phyloP scores from a whole-genome alignment of 2,329 filamentous ascomycete genomes.

The Thielaviopsis punctulata region DNA sequence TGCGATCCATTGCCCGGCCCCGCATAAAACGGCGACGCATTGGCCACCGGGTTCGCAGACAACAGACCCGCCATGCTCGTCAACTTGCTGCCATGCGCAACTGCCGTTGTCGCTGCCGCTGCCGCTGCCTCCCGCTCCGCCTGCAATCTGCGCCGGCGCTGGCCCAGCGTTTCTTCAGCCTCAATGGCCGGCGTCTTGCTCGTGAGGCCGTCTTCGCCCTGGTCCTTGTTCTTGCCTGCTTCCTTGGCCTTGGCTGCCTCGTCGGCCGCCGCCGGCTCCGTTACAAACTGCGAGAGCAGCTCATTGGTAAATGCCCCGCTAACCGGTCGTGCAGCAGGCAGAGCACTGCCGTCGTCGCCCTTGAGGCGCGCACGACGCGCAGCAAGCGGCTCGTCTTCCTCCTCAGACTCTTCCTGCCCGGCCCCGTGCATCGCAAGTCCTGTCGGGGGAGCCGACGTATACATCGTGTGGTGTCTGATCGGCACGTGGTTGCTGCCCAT shows the following conservation, averaged over 20 bases:
- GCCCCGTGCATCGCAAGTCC: slow-evolving; percentile 12
- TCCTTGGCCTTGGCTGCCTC: slow-evolving; percentile 23
- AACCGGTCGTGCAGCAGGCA: slow-evolving; percentile 39
- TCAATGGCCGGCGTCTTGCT: slow-evolving; percentile 21
- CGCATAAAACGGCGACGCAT: slow-evolving; percentile 8
- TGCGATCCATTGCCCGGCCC: slow-evolving; percentile 18
- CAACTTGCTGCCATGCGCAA: slow-evolving; percentile 15
- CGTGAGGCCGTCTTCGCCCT: slow-evolving; percentile 17
- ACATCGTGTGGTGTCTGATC: slow-evolving; percentile 13
- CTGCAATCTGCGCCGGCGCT: slow-evolving; percentile 57
- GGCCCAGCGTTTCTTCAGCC: slow-evolving; percentile 63
- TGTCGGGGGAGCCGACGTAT: slow-evolving; percentile 25
- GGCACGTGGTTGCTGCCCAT: slow-evolving; percentile 40
- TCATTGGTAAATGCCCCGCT: slow-evolving; percentile 52
- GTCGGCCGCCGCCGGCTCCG: slow-evolving; percentile 14
- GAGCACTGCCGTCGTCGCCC: slow-evolving; percentile 18
- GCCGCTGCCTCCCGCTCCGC: slow-evolving; percentile 48
- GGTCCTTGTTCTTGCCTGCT: slow-evolving; percentile 15
- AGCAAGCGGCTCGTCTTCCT: slow-evolving; percentile 28
- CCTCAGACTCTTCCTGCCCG: slow-evolving; percentile 26
- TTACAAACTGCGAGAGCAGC: slow-evolving; percentile 44
- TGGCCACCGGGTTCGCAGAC: slow-evolving; percentile 25
- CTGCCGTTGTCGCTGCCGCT: slow-evolving; percentile 26
- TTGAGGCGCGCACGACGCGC: slow-evolving; percentile 4
- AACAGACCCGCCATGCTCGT: slow-evolving; percentile 45